Conservation (phyloP, 164 flowering plant species). For the Taxillus chinensis region DNA sequence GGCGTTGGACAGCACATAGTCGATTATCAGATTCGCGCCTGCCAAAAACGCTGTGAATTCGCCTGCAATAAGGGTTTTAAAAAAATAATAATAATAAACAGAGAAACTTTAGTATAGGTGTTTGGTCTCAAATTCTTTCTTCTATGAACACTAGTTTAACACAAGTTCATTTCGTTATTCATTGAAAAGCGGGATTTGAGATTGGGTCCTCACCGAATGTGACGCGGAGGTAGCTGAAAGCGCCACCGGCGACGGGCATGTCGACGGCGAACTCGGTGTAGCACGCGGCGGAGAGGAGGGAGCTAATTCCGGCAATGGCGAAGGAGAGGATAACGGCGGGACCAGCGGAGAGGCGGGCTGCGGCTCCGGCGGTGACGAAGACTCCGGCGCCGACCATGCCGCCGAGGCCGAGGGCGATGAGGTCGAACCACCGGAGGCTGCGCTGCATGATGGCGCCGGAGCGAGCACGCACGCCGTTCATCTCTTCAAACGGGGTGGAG, state of each 20-base stretch:
- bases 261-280: constrained; percentile 94
- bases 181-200: not conserved
- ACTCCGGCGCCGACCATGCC: constrained; percentile 95
- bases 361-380: constrained; percentile 69
- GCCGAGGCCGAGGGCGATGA: constrained; percentile 68
- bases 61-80: constrained; percentile 24
- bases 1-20: constrained; percentile 70
- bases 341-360: constrained; percentile 43
- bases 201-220: constrained; percentile 49
- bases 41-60: constrained; percentile 65
- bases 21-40: constrained; percentile 69
- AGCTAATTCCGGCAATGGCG: constrained; percentile 82
- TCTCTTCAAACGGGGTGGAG: constrained; percentile 60
- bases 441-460: constrained; percentile 55
- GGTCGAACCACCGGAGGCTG: constrained; percentile 67
- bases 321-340: constrained; percentile 71
- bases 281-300: constrained; percentile 87
- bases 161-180: no score
- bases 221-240: constrained; percentile 78
- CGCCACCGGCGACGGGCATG: constrained; percentile 95
- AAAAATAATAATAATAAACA: no score
- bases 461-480: constrained; percentile 41
- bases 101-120: no score
- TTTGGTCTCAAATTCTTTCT: no score
- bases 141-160: no score